Evolutionary conservation across 345 rosid species (phyloP), one percentile per base, ranked within the genome.

Genomic region (Hypericum perforatum): DNA sequence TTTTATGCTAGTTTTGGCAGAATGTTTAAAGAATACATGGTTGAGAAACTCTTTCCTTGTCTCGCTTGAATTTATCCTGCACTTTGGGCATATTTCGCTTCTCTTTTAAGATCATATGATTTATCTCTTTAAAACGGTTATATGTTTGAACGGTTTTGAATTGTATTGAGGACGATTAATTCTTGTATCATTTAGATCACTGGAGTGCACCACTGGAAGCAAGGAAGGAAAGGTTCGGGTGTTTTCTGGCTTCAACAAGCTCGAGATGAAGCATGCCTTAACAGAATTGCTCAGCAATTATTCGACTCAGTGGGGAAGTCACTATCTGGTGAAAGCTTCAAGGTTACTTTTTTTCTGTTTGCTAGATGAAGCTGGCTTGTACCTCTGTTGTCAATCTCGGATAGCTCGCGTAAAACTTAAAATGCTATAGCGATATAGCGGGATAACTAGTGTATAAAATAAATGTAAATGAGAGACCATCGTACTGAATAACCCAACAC

Each of bases 171-270:
- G 4, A 22, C 50, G 7, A 46, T 12, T 13, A 46, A 16, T 12
- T 7, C 0, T 9, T 46, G 29, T 12, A 13, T 11, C 59, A 49
- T 62, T 53, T 69, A 92, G 98, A 85, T 85, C 56, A 77, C 89
- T 41, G 97, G 98, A 70, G 80, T 85, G 55, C 66, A 82, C 76
- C 84, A 88, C 57, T 92, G 95, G 97, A 92, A 92, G 80, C 95
- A 85, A 76, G 97, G 97, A 57, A 76, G 78, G 71, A 85, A 83
- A 78, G 95, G 95, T 29, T 67, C 75, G 60, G 98, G 84, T 52
- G 71, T 88, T 16, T 92, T 76, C 59, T 92, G 97, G 97, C 97
- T 92, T 64, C 97, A 83, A 59, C 95, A 85, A 78, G 96, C 95
- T 59, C 74, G 36, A 15, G 94, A 88, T 36, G 90, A 83, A 60